Evolutionary conservation across 257 asterid species (phyloP), one percentile per base, ranked within the genome.

Genomic region (Solanum sejunctum): DNA sequence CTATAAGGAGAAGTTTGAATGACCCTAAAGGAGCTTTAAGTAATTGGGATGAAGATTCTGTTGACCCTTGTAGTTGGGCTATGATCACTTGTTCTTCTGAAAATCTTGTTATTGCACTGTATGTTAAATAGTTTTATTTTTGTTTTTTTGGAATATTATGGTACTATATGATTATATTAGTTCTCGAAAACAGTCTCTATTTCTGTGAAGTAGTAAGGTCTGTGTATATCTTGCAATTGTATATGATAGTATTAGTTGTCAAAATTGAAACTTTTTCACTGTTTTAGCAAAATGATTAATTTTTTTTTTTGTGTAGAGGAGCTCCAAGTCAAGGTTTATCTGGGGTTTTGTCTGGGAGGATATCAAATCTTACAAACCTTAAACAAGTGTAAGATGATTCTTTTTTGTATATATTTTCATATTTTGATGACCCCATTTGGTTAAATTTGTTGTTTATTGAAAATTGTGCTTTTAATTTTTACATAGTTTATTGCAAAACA

Each of bases 321-420:
- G 98, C 97, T 87, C 99, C 99, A 67, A 92, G 99, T 80, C 98
- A 97, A 88, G 98, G 97, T 79, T 88, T 97, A 91, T 95, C 98
- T 67, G 99, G 99, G 85, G 87, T 92, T 78, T 66, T 97, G 83
- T 94, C 97, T 86, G 92, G 97, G 92, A 85, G 85, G 90, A 86
- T 93, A 80, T 94, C 97, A 84, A 95, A 95, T 77, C 99, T 97
- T 55, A 94, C 98, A 84, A 97, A 95, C 88, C 98, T 97, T 85
- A 97, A 94, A 87, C 98, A 95, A 94, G 87, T 96, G 99, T 96
- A 90, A 93, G 97, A 12, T 39, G 9, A 20, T 26, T 1, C 12
- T 15, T 6, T 71, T 71, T 63, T 63, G 41, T 16, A 56, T 23
- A 1, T 47, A 45, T 4, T 41, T 10, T 26, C 12, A 81, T n/a